These are phyloP conservation scores for Xenoacremonium recifei DNA, from an alignment of 2,329 filamentous ascomycete species.

Conservation along the genomic window DNA sequence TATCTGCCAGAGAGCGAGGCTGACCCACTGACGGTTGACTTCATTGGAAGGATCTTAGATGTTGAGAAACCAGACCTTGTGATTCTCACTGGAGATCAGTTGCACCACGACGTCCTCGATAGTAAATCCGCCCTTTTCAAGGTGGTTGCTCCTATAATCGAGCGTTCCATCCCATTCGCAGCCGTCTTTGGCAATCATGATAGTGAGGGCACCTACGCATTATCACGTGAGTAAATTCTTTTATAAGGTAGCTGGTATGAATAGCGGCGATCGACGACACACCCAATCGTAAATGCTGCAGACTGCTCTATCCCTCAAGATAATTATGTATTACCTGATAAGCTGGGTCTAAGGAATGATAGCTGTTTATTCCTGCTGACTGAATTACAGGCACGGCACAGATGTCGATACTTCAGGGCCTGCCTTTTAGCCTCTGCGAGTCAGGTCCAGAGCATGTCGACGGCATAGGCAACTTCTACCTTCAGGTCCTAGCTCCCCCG, in stretches of 20 bases:
- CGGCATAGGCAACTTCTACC: slow-evolving; percentile 29
- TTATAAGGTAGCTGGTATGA: slow-evolving; percentile 14
- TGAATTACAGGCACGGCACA: slow-evolving; percentile 28
- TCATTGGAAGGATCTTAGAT: slow-evolving; percentile 63
- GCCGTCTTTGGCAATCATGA: slow-evolving; percentile 75
- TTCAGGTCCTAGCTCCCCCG: slow-evolving; percentile 20
- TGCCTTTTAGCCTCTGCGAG: slow-evolving; percentile 26
- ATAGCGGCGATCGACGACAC: neutral
- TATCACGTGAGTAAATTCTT: slow-evolving; percentile 35
- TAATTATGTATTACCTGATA: slow-evolving; percentile 17
- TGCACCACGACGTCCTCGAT: slow-evolving; percentile 37
- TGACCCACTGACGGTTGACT: slow-evolving; percentile 66
- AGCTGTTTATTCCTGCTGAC: slow-evolving; percentile 26
- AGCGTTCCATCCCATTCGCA: slow-evolving; percentile 66
- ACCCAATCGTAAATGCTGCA: neutral
- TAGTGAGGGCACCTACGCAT: slow-evolving; percentile 55
- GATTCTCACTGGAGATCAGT: slow-evolving; percentile 68
- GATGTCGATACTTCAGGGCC: slow-evolving; percentile 26
- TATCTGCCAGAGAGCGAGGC: slow-evolving; percentile 54
- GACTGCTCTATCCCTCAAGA: no score
- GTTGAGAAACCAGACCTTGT: slow-evolving; percentile 70
- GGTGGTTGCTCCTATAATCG: slow-evolving; percentile 62
- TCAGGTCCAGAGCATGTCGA: slow-evolving; percentile 25
- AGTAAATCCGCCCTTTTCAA: slow-evolving; percentile 49
- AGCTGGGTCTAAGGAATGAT: slow-evolving; percentile 22